phyloP scores from a whole-genome alignment of 2,329 filamentous ascomycete species.

The Daldinia sp. region DNA sequence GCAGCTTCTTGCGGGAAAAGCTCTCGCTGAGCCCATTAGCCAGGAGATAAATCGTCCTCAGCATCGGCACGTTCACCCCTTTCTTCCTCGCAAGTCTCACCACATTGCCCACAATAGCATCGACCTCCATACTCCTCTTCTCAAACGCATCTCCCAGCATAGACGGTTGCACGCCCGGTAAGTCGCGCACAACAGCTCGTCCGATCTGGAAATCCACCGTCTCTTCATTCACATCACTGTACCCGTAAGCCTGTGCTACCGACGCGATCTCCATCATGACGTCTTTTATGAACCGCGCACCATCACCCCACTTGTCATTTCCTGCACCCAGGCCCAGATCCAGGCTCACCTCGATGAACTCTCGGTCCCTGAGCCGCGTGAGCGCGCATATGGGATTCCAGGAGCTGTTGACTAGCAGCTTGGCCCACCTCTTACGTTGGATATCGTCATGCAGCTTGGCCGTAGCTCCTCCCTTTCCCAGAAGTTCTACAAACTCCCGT shows the following conservation, averaged over 20 bases:
- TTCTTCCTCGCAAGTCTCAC: constrained; percentile 48
- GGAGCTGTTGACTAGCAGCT: constrained; percentile 66
- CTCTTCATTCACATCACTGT: constrained; percentile 47
- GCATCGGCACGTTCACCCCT: constrained; percentile 46
- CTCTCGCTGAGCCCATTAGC: constrained; percentile 53
- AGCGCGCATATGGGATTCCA: constrained; percentile 70
- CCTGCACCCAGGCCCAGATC: constrained; percentile 4
- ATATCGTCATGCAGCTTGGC: constrained; percentile 61
- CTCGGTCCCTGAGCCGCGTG: constrained; percentile 59
- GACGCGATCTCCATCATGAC: constrained; percentile 53
- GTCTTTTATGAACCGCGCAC: constrained; percentile 46
- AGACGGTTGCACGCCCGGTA: constrained; percentile 50
- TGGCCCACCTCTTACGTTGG: constrained; percentile 65
- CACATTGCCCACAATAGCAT: constrained; percentile 53
- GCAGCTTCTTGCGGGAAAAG: constrained; percentile 32
- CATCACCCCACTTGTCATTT: constrained; percentile 34
- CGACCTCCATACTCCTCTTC: constrained; percentile 49
- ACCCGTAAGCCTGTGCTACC: constrained; percentile 52
- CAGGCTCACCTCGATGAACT: constrained; percentile 54
- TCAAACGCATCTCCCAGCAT: constrained; percentile 52
- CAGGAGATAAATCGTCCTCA: constrained; percentile 57
- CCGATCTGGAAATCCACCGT: constrained; percentile 50
- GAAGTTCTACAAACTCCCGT: constrained; percentile 55
- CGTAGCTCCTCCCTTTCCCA: constrained; percentile 58
- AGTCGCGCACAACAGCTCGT: constrained; percentile 33